phyloP scores from a whole-genome alignment of 768 basidiomycete genomes.

The Mycena sanguinolenta region DNA sequence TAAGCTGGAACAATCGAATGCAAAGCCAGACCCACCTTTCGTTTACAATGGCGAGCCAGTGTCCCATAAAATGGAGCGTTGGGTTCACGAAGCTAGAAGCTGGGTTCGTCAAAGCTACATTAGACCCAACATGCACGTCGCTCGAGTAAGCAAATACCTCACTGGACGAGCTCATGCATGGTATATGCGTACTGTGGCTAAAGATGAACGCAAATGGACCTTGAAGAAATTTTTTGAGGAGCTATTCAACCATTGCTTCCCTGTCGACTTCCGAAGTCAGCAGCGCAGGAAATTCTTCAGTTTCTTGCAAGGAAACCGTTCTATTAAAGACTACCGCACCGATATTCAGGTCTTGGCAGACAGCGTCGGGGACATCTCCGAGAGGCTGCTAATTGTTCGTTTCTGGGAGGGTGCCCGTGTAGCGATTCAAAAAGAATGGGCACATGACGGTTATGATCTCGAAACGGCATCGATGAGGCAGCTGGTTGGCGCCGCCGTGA shows the following conservation, averaged over 20 bases:
- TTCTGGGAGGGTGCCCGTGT: slow-evolving; percentile 33
- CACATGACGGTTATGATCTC: slow-evolving; percentile 25
- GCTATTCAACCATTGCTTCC: slow-evolving; percentile 34
- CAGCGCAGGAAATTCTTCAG: slow-evolving; percentile 31
- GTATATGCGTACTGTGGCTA: not conserved
- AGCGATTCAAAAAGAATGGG: slow-evolving; percentile 17
- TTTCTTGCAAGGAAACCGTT: slow-evolving; percentile 16
- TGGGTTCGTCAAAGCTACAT: slow-evolving; percentile 25
- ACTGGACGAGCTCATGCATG: not conserved
- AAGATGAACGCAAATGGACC: not conserved
- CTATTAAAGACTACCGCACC: slow-evolving; percentile 25
- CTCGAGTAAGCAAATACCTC: not conserved
- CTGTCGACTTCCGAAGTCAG: slow-evolving; percentile 29
- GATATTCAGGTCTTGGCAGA: slow-evolving; percentile 19
- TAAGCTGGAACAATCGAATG: slow-evolving; percentile 30
- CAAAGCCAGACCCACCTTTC: slow-evolving; percentile 30
- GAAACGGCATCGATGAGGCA: slow-evolving; percentile 1
- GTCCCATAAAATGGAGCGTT: slow-evolving; percentile 21
- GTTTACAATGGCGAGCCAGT: slow-evolving; percentile 30
- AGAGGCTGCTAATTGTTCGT: not conserved
- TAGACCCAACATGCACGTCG: not conserved
- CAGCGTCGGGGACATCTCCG: slow-evolving; percentile 2
- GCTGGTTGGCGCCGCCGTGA: slow-evolving; percentile 9
- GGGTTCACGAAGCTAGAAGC: slow-evolving; percentile 12
- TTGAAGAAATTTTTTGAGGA: slow-evolving; percentile 7